Base-by-base conservation (phyloP, 805 yeast species). In the Scheffersomyces stipitis region DNA sequence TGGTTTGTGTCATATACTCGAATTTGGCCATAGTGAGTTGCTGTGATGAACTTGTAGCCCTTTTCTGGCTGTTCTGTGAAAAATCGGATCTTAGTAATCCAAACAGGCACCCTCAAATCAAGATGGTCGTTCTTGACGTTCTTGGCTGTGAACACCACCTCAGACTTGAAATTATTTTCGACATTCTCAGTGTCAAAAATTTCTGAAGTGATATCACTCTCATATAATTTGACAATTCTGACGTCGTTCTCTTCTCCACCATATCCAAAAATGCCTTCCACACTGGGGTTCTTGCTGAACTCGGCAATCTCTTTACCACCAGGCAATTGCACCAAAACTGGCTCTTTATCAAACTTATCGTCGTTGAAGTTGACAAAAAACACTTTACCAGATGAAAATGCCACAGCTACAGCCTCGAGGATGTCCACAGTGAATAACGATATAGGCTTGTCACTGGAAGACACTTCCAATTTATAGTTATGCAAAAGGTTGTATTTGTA, bases 201-300 rank as follows among this genome's bases (percentile, higher is more conserved):
- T 7, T 46, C 36, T 10, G 37, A 33, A 14, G 49, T 40, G 5
- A 52, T 36, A n/a, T 52, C 58, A 4, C 47, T 38, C 1, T 56
- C 56, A 33, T 61, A 64, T 15, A 78, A 42, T 29, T 64, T 46
- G 31, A 75, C 56, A 15, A 82, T 61, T 34, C 75, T 76, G 4
- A 86, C 62, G 55, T 86, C 90, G 41, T 80, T 80, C 49, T 89
- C 95, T 52, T 86, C 78, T 18, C 98, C 99, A 24, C 97, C 97
- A 51, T 69, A 77, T 1, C 93, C 96, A 59, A 85, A 78, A 2
- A 80, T 57, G 15, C 77, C 75, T 5, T 58, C 56, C 15, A 66
- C 70, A 12, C 57, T 51, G 3, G 80, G 81, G 49, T 78, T 78
- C 22, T 62, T 56, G 9, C 60, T 56, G 52, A 75, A 76, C 26